Conservation (phyloP, 345 rosid species). For the Boechera retrofracta region DNA sequence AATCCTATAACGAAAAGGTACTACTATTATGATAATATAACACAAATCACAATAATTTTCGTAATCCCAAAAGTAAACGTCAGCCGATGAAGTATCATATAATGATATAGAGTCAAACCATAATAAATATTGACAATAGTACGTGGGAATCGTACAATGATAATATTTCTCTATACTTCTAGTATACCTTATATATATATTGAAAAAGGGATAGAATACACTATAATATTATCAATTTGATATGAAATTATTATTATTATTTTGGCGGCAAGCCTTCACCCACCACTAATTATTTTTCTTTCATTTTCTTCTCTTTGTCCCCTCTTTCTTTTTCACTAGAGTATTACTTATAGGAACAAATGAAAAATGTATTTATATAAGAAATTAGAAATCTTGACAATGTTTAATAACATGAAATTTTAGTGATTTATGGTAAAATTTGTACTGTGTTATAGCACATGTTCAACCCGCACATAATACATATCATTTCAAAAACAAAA, state of each 20-base stretch:
- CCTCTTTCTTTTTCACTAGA: constrained; percentile 2
- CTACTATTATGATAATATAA: neutral
- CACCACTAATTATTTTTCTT: constrained; percentile 9
- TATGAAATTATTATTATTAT: neutral
- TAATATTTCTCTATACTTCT: neutral
- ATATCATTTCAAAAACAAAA: neutral
- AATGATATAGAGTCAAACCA: neutral
- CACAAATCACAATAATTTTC: neutral
- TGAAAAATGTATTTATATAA: neutral
- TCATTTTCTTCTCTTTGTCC: constrained; percentile 23
- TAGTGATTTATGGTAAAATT: neutral
- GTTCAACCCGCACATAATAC: neutral
- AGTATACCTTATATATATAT: neutral
- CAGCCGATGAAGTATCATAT: neutral
- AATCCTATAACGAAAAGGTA: neutral
- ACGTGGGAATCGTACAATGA: neutral
- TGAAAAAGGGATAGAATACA: neutral
- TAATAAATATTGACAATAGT: neutral
- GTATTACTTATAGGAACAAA: neutral
- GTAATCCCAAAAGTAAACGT: neutral
- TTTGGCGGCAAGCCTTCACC: constrained; percentile 14
- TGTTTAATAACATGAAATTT: neutral
- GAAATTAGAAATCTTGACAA: neutral
- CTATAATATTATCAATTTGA: neutral
- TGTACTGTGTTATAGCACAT: neutral